Conservation (phyloP, 257 asterid species). For the Plantago major region DNA sequence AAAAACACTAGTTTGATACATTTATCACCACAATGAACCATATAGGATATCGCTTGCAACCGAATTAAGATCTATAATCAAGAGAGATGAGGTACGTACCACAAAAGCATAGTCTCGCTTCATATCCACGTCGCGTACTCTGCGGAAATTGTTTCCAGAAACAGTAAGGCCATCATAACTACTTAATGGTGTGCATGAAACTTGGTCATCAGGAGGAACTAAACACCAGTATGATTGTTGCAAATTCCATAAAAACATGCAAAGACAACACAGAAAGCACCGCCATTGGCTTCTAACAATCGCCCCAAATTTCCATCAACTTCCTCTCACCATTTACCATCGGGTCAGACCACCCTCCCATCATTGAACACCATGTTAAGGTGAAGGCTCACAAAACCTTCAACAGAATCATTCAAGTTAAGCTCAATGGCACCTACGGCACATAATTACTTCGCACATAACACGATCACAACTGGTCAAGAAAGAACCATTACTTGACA, state of each 20-base stretch:
- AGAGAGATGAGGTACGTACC: conserved; percentile 48
- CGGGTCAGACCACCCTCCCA: conserved; percentile 85
- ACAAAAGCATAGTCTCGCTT: conserved; percentile 98
- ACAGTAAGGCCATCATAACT: conserved; percentile 98
- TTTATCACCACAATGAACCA: conserved; percentile 1
- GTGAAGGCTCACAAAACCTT: conserved; percentile 79
- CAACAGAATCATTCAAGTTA: conserved; percentile 94
- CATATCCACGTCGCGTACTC: conserved; percentile 99
- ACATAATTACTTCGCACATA: conserved; percentile 53
- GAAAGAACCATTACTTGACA: conserved; percentile 43
- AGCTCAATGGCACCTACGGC: conserved; percentile 49
- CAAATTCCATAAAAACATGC: conserved; percentile 93
- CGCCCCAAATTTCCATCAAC: conserved; percentile 74
- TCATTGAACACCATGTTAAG: conserved; percentile 84
- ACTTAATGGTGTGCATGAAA: conserved; percentile 86
- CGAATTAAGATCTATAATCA: neutral
- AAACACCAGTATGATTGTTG: conserved; percentile 97
- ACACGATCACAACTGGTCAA: conserved; percentile 48
- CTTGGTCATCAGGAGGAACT: conserved; percentile 94
- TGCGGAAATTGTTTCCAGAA: conserved; percentile 99
- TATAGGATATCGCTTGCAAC: neutral
- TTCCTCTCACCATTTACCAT: conserved; percentile 94
- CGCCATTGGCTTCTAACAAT: conserved; percentile 95
- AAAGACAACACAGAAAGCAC: conserved; percentile 86
- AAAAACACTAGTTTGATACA: conserved; percentile 3